Evolutionary conservation across 2,329 filamentous ascomycete species (phyloP).

Genomic region (Nothopassalora personata): DNA sequence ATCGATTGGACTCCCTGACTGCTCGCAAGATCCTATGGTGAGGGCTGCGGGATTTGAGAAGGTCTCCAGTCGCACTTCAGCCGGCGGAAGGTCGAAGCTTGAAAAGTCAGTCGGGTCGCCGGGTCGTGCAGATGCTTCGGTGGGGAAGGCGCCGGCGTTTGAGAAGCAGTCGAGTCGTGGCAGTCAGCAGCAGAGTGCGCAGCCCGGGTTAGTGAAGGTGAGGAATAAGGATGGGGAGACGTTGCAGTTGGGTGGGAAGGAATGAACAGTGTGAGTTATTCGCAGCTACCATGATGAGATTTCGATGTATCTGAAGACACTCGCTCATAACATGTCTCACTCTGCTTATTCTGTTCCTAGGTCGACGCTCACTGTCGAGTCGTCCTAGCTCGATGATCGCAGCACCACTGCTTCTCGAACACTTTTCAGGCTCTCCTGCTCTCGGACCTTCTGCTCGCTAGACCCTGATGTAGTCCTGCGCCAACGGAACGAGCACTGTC

Average conservation of each 20-base stretch:
- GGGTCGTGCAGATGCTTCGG: no score
- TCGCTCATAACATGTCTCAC: not conserved
- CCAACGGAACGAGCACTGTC: no score
- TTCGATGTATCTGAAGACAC: not conserved
- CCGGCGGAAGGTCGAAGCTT: not conserved
- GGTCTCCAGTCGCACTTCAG: not conserved
- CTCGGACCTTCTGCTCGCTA: no score
- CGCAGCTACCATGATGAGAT: no score
- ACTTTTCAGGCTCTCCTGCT: no score
- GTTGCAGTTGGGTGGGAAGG: not conserved
- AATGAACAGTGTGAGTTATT: not conserved
- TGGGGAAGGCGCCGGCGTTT: not conserved
- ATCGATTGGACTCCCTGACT: not conserved
- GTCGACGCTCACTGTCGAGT: no score
- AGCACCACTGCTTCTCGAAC: no score
- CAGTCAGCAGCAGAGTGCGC: not conserved
- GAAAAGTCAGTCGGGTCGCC: not conserved
- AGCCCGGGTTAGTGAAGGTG: not conserved
- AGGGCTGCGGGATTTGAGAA: not conserved
- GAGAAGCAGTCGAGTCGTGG: not conserved
- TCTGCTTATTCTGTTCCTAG: no score
- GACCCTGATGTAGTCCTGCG: no score
- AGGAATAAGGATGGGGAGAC: not conserved
- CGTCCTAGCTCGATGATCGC: no score
- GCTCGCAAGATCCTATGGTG: not conserved